phyloP scores from a whole-genome alignment of 2,329 filamentous ascomycete species.

The Davidsoniella virescens region DNA sequence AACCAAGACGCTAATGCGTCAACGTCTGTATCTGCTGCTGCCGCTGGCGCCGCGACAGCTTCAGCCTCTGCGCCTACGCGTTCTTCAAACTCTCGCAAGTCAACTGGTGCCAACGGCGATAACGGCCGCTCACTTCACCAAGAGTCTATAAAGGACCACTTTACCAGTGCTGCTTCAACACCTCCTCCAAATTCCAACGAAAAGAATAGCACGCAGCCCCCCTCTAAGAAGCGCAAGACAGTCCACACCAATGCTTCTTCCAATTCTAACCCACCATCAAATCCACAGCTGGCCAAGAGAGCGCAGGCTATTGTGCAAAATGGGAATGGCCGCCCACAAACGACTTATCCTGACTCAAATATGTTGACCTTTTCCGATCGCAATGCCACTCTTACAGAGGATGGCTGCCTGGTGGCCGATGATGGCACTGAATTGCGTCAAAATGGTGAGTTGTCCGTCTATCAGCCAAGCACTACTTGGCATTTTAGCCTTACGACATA shows the following conservation, averaged over 20 bases:
- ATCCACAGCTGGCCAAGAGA: conserved; percentile 7
- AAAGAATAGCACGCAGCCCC: conserved; percentile 24
- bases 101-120: conserved; percentile 23
- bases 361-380: conserved; percentile 75
- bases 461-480: not conserved
- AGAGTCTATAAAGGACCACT: conserved; percentile 10
- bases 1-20: not conserved
- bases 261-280: conserved; percentile 14
- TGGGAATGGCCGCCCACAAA: conserved; percentile 3
- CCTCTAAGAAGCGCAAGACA: conserved; percentile 76
- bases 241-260: conserved; percentile 23
- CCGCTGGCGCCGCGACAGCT: conserved; percentile 22
- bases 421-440: conserved; percentile 70
- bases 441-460: conserved; percentile 51
- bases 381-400: conserved; percentile 44
- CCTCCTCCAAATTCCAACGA: conserved; percentile 1
- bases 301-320: conserved; percentile 8
- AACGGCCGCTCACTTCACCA: conserved; percentile 5
- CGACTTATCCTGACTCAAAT: conserved; percentile 47
- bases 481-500: not conserved
- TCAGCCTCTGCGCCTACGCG: conserved; percentile 22
- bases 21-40: conserved; percentile 18
- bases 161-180: conserved; percentile 5
- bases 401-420: conserved; percentile 71
- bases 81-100: conserved; percentile 26